A percentile compares a stretch with the other conserved stretches of the same genome.
phyloP scores from a whole-genome alignment of 768 basidiomycete genomes.

The Trametes sanguinea region DNA sequence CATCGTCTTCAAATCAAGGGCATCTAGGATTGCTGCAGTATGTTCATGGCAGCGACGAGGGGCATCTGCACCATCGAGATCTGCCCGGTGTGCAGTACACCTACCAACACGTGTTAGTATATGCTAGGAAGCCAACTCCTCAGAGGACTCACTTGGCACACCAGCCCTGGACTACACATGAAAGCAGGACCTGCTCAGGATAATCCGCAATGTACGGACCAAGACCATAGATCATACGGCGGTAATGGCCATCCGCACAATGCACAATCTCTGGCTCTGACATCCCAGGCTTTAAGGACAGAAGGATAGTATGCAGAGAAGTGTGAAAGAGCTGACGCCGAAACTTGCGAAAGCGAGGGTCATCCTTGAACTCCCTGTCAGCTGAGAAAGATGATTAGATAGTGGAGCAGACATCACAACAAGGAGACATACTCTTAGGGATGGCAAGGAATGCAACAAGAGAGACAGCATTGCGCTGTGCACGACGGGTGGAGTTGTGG shows the following conservation, averaged over 20 bases:
- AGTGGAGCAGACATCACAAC: background rate
- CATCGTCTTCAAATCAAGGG: background rate
- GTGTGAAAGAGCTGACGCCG: slow-evolving; percentile 1
- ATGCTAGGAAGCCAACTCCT: background rate
- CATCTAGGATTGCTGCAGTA: background rate
- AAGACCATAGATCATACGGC: slow-evolving; percentile 30
- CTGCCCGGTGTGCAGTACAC: slow-evolving; percentile 10
- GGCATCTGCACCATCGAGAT: slow-evolving; percentile 9
- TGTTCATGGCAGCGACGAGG: background rate
- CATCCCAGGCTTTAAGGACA: slow-evolving; percentile 4
- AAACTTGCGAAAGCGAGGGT: slow-evolving; percentile 2
- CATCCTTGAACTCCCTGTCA: background rate
- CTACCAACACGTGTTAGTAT: background rate
- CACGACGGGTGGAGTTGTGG: slow-evolving; percentile 24
- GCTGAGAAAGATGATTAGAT: background rate
- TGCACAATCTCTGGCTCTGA: slow-evolving; percentile 4
- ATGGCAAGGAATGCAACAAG: slow-evolving; percentile 33
- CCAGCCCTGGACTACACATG: slow-evolving; percentile 27
- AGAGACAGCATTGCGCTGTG: slow-evolving; percentile 23
- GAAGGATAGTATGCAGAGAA: background rate
- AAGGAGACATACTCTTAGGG: slow-evolving; percentile 32
- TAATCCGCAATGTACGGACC: slow-evolving; percentile 38
- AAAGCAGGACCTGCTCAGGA: slow-evolving; percentile 33
- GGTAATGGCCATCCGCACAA: slow-evolving; percentile 33
- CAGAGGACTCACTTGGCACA: slow-evolving; percentile 23